These are phyloP conservation scores for Naumovozyma castellii DNA, from an alignment of 805 yeast species.

Conservation along the genomic window DNA sequence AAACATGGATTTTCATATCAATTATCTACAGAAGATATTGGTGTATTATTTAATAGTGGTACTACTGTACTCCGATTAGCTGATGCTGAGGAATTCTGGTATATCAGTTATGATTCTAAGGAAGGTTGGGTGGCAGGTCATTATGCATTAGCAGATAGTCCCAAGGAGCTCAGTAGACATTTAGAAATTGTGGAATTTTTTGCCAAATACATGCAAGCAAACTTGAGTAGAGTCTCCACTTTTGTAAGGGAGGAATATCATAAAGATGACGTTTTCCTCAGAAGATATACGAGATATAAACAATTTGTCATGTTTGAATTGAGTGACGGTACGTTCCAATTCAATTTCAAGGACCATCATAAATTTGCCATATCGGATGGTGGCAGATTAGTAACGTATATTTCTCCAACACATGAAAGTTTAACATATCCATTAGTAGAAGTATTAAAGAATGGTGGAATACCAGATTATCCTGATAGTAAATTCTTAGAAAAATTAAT, in stretches of 20 bases:
- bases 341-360: constrained; percentile 91
- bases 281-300: constrained; percentile 67
- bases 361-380: constrained; percentile 71
- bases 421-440: constrained; percentile 52
- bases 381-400: constrained; percentile 70
- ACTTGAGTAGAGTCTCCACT: constrained; percentile 66
- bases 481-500: constrained; percentile 38
- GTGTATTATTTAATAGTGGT: constrained; percentile 80
- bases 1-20: constrained; percentile 94
- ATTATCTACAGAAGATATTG: constrained; percentile 79
- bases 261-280: constrained; percentile 62
- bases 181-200: constrained; percentile 82
- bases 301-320: constrained; percentile 80
- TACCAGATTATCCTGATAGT: constrained; percentile 40
- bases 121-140: constrained; percentile 49
- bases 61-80: constrained; percentile 68
- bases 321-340: constrained; percentile 83
- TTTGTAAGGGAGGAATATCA: constrained; percentile 43
- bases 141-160: constrained; percentile 35
- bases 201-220: constrained; percentile 84
- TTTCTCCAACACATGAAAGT: constrained; percentile 66
- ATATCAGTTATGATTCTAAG: constrained; percentile 40
- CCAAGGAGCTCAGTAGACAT: constrained; percentile 51
- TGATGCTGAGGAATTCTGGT: constrained; percentile 57
- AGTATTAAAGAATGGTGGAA: constrained; percentile 38